Conservation (phyloP, 805 yeast genomes). For the Ogataea nakhonphanomensis region DNA sequence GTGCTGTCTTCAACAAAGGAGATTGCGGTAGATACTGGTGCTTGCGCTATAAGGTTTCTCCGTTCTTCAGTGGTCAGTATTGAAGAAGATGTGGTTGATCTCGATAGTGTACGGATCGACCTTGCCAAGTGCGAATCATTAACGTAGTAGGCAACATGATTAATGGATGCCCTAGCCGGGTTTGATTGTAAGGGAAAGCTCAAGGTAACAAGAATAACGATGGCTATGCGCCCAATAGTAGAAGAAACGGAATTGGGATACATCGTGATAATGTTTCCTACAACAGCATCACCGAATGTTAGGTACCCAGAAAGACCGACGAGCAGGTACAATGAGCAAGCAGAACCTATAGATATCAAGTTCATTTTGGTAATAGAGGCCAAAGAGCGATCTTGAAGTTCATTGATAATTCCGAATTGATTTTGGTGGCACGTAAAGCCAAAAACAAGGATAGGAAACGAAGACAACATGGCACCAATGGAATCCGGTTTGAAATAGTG, state of each 20-base stretch:
- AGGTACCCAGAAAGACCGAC: conserved; percentile 84
- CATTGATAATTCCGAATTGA: conserved; percentile 86
- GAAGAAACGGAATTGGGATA: conserved; percentile 65
- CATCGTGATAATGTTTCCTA: conserved; percentile 76
- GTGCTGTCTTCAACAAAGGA: conserved; percentile 17
- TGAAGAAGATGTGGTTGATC: conserved; percentile 19
- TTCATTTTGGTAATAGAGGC: conserved; percentile 46
- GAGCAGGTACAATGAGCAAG: conserved; percentile 57
- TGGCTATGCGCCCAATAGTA: conserved; percentile 75
- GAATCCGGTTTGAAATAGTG: conserved; percentile 45
- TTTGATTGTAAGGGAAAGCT: conserved; percentile 91
- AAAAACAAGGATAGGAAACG: conserved; percentile 89
- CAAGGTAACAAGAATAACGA: conserved; percentile 73
- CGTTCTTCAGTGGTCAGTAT: conserved; percentile 15
- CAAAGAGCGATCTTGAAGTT: conserved; percentile 57
- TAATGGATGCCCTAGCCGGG: conserved; percentile 81
- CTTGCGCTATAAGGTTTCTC: conserved; percentile 12
- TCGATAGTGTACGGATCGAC: conserved; percentile 22
- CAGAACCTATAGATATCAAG: conserved; percentile 50
- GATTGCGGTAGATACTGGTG: conserved; percentile 10
- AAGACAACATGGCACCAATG: conserved; percentile 50
- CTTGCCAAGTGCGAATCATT: conserved; percentile 24
- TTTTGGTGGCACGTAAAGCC: conserved; percentile 97
- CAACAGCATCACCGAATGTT: conserved; percentile 78
- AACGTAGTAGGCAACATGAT: conserved; percentile 62